Evolutionary conservation across 495 filamentous ascomycete species (phyloP).

Genomic region (Podospora pseudopauciseta): DNA sequence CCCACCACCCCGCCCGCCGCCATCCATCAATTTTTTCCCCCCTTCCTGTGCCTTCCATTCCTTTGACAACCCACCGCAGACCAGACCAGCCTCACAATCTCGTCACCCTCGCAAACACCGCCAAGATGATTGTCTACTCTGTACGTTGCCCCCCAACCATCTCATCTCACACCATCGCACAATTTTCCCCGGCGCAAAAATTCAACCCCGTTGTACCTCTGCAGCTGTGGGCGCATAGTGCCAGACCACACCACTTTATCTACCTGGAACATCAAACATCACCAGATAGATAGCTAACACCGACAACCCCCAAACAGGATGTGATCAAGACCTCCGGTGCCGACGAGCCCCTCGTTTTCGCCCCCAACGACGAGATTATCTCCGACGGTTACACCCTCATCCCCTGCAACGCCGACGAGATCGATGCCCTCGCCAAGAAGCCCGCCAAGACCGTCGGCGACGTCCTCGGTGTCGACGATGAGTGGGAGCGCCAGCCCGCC

Average conservation of each 20-base stretch:
- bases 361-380: background rate
- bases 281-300: background rate
- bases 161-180: background rate
- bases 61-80: background rate
- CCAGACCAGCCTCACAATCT: slow-evolving; percentile 2
- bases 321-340: background rate
- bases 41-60: background rate
- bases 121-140: slow-evolving; percentile 88
- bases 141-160: slow-evolving; percentile 54
- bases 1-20: background rate
- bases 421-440: slow-evolving; percentile 1
- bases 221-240: background rate
- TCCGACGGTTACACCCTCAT: slow-evolving; percentile 15
- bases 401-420: slow-evolving; percentile 3
- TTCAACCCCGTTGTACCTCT: background rate
- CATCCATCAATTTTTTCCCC: slow-evolving; percentile 14
- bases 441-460: slow-evolving; percentile 46
- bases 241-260: background rate
- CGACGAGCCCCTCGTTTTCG: background rate
- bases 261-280: background rate
- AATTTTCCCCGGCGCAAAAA: background rate
- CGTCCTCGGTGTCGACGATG: slow-evolving; percentile 93
- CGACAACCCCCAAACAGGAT: slow-evolving; percentile 1
- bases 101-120: slow-evolving; percentile 24
- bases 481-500: slow-evolving; percentile 75